Evolutionary conservation across 2,329 filamentous ascomycete species (phyloP), one percentile per base, ranked within the genome.

Genomic region (Fusarium fracticaudum): DNA sequence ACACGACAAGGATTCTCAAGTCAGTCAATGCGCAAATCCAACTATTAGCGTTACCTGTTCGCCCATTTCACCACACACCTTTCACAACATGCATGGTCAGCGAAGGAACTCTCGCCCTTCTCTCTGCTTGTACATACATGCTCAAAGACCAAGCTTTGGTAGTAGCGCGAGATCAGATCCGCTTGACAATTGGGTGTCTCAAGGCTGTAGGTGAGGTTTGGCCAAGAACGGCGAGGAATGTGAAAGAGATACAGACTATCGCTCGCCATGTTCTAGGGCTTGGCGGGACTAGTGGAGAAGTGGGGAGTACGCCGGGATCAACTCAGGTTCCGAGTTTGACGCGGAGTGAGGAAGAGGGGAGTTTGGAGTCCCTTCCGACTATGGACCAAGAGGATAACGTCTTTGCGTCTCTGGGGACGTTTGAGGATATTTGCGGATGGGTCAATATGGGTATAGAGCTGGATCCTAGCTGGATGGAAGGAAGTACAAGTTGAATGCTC

Each of bases 51-150:
- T 26, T 76, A 0, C 73, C 73, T 0, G 67, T 48, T 1, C 67
- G 73, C 0, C 73, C 73, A 0, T 76, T 76, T 2, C 58, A 64
- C 0, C 73, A 76, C 26, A 76, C 63, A 0, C 73, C 73, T 0
- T 76, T 76, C 5, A 54, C 62, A 8, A 76, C 73, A 3, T 76
- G 73, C 8, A 76, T 76, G 73, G 48, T 76, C 1, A 76, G 67
- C 17, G 73, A 76, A 47, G 73, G 73, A 1, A 76, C 73, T 0
- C 67, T 76, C 0, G 71, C 73, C 0, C 60, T 76, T 0, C 55
- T 76, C 3, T 76, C 73, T 1, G 73, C 73, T 0, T 76, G 73
- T 17, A 72, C 53, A 5, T 74, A 74, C 10, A 29, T 76, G 2
- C 18, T 74, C 1, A 53, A 44, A 9, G 67, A 58, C 1, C 66